Conservation (phyloP, 2,329 filamentous ascomycete species). For the Metarhizium robertsii region DNA sequence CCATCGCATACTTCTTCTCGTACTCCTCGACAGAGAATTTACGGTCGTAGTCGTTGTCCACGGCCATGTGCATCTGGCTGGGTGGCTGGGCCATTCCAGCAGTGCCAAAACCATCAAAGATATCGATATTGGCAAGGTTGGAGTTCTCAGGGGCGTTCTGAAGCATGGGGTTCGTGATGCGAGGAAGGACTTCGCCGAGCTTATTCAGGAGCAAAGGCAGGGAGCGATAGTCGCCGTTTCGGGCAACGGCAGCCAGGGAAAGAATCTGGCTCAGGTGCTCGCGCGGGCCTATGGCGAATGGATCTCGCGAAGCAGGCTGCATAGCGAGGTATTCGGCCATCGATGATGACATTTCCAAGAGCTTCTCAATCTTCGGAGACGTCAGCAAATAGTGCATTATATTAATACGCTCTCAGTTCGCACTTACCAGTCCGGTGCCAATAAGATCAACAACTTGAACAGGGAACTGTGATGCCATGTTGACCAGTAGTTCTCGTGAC, state of each 20-base stretch:
- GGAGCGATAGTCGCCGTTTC: constrained; percentile 68
- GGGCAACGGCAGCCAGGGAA: constrained; percentile 57
- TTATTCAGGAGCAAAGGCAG: constrained; percentile 69
- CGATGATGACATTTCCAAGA: constrained; percentile 67
- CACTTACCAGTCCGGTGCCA: constrained; percentile 60
- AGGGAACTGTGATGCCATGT: constrained; percentile 63
- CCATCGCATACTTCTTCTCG: constrained; percentile 28
- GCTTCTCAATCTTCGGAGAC: constrained; percentile 56
- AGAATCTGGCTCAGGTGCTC: constrained; percentile 66
- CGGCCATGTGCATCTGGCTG: constrained; percentile 29
- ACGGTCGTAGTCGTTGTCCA: constrained; percentile 38
- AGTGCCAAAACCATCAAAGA: constrained; percentile 58
- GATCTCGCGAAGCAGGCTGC: constrained; percentile 48
- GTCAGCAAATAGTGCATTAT: neutral
- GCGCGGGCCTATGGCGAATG: constrained; percentile 57
- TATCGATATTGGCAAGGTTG: constrained; percentile 45
- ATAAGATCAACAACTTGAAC: constrained; percentile 69
- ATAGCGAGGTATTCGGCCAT: constrained; percentile 65
- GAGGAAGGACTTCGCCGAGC: constrained; percentile 61
- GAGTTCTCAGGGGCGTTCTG: constrained; percentile 47
- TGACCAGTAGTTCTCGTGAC: constrained; percentile 50
- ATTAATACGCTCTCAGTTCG: neutral
- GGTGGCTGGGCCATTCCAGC: constrained; percentile 49
- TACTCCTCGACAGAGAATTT: constrained; percentile 36
- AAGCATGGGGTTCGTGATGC: constrained; percentile 50